Conservation (phyloP, 371 early-diverging fungal genomes). For the Parasitella parasitica region DNA sequence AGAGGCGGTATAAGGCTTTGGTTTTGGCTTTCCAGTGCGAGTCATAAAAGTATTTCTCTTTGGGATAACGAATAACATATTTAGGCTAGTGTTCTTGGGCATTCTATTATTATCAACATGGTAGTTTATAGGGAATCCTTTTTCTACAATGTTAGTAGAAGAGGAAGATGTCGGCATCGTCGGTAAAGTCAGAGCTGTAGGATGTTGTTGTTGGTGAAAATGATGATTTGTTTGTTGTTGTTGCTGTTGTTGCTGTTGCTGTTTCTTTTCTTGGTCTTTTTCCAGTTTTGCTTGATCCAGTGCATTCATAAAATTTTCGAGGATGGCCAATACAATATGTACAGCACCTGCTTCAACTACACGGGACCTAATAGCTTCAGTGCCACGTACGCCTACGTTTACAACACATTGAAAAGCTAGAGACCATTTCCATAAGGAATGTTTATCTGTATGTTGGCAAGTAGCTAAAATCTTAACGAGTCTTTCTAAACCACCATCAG, state of each 20-base stretch:
- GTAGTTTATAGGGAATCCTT: neutral
- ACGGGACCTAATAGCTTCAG: constrained; percentile 72
- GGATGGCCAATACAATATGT: constrained; percentile 72
- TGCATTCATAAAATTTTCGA: constrained; percentile 66
- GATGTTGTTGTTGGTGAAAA: neutral
- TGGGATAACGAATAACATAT: constrained; percentile 19
- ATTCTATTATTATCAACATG: neutral
- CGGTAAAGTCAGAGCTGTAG: constrained; percentile 20
- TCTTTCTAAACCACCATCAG: constrained; percentile 87
- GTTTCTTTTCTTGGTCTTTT: constrained; percentile 53
- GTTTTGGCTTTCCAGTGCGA: constrained; percentile 17
- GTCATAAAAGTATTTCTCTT: constrained; percentile 28
- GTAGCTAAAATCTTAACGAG: constrained; percentile 76
- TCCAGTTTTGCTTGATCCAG: constrained; percentile 63
- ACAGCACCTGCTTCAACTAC: constrained; percentile 84
- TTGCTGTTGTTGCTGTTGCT: constrained; percentile 24
- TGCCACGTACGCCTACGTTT: constrained; percentile 83
- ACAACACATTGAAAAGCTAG: constrained; percentile 82
- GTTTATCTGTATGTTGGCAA: constrained; percentile 65
- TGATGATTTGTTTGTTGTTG: constrained; percentile 1
- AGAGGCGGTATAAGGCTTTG: constrained; percentile 27
- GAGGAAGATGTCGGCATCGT: constrained; percentile 14
- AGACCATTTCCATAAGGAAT: constrained; percentile 78
- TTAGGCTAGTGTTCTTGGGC: neutral
- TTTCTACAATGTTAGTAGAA: neutral